Conservation (phyloP, 768 basidiomycete species). For the Sistotremastrum suecicum region DNA sequence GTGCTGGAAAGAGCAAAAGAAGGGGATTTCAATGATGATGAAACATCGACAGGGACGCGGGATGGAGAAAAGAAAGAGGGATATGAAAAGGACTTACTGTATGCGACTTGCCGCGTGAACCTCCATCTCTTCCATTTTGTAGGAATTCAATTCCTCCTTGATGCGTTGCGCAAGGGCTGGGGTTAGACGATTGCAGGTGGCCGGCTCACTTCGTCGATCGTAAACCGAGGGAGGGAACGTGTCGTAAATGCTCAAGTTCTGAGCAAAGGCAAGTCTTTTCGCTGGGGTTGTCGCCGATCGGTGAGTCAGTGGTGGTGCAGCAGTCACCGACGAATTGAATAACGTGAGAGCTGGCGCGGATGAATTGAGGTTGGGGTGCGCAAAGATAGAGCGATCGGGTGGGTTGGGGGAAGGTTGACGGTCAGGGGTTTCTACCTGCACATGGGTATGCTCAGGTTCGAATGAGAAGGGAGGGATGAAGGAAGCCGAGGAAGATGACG, state of each 20-base stretch:
- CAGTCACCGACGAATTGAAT: slow-evolving; percentile 21
- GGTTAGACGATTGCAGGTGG: slow-evolving; percentile 93
- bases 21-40: slow-evolving; percentile 4
- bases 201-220: slow-evolving; percentile 89
- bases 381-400: slow-evolving; percentile 48
- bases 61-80: not conserved
- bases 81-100: slow-evolving; percentile 42
- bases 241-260: slow-evolving; percentile 87
- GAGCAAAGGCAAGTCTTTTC: slow-evolving; percentile 79
- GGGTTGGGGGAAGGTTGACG: slow-evolving; percentile 23
- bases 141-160: slow-evolving; percentile 96
- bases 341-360: slow-evolving; percentile 79
- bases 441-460: slow-evolving; percentile 22
- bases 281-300: slow-evolving; percentile 54
- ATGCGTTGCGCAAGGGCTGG: slow-evolving; percentile 91
- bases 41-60: slow-evolving; percentile 1
- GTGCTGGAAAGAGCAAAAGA: slow-evolving; percentile 33
- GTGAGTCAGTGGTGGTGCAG: slow-evolving; percentile 40
- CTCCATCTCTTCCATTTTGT: slow-evolving; percentile 99
- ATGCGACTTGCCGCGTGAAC: slow-evolving; percentile 88
- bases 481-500: slow-evolving; percentile 16
- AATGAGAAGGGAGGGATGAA: slow-evolving; percentile 48
- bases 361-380: slow-evolving; percentile 70
- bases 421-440: slow-evolving; percentile 6
- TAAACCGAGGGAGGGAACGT: slow-evolving; percentile 90